Percentiles rank a stretch among this genome's conserved stretches.
These are phyloP conservation scores for Adansonia madagascariensis DNA, from an alignment of 441 rosid species.

Conservation along the genomic window DNA sequence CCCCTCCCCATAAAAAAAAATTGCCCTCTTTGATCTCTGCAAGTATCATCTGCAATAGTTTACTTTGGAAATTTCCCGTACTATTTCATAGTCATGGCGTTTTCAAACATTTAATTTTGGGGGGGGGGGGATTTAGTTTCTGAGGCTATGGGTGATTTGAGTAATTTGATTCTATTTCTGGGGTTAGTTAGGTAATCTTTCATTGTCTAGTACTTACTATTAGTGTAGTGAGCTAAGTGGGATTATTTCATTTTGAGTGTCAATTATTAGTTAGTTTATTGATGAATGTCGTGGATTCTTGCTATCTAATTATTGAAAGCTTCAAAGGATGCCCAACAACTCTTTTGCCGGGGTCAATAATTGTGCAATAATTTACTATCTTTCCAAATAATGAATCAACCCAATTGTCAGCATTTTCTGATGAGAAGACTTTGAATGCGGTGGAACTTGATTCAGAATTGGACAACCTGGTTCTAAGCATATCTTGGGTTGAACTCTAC, in stretches of 20 bases:
- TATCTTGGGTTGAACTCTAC: conserved; percentile 8
- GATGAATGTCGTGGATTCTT: neutral
- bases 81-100: conserved; percentile 24
- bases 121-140: conserved; percentile 11
- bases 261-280: conserved; percentile 2
- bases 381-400: neutral
- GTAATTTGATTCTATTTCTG: conserved; percentile 17
- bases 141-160: conserved; percentile 8
- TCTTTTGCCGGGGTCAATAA: neutral
- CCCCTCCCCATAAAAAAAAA: neutral
- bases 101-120: conserved; percentile 33
- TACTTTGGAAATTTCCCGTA: conserved; percentile 1
- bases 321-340: conserved; percentile 1
- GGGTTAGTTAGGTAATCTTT: conserved; percentile 22
- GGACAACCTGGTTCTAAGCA: conserved; percentile 14
- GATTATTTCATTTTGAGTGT: neutral
- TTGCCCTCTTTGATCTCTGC: conserved; percentile 30
- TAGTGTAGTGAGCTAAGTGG: neutral
- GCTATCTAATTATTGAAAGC: neutral
- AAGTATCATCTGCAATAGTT: neutral
- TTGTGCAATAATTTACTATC: neutral
- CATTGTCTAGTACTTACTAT: neutral
- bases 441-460: conserved; percentile 10
- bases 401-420: conserved; percentile 22
- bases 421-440: neutral